Percentiles rank a stretch among this genome's conserved stretches.
Evolutionary conservation across 2,329 filamentous ascomycete genomes (phyloP).

Genomic region (Arachnomyces sp.): DNA sequence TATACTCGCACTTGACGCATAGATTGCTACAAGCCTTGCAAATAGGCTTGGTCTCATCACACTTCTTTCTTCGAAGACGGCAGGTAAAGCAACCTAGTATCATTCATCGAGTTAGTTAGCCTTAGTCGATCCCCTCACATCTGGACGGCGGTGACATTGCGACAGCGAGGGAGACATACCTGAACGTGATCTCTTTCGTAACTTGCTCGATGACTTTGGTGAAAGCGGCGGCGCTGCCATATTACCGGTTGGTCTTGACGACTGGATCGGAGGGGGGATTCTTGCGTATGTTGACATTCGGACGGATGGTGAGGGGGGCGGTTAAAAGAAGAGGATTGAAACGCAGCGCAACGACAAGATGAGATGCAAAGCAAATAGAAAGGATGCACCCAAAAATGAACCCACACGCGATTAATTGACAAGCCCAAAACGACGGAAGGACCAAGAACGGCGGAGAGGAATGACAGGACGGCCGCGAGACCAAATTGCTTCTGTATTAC

Average conservation of each 20-base stretch:
- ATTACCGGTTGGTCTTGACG: conserved; percentile 26
- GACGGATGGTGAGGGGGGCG: neutral
- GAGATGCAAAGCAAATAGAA: neutral
- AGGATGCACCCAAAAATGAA: neutral
- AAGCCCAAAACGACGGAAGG: neutral
- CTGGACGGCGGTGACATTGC: conserved; percentile 8
- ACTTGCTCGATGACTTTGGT: conserved; percentile 63
- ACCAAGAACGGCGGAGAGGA: conserved; percentile 11
- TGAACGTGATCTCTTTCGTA: conserved; percentile 90
- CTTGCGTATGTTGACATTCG: conserved; percentile 6
- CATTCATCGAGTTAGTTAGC: conserved; percentile 21
- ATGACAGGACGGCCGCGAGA: conserved; percentile 8
- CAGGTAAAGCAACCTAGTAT: conserved; percentile 57
- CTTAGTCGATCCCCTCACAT: conserved; percentile 16
- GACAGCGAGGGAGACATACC: conserved; percentile 53
- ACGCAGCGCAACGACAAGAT: too few species aligned
- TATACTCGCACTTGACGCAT: conserved; percentile 87
- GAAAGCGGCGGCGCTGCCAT: conserved; percentile 41
- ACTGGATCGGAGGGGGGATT: conserved; percentile 16
- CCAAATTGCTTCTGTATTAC: conserved; percentile 11
- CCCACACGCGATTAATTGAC: neutral
- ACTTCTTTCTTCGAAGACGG: conserved; percentile 60
- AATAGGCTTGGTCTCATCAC: conserved; percentile 56
- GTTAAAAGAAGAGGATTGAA: neutral
- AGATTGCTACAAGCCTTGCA: conserved; percentile 62